A percentile compares a stretch with the other conserved stretches of the same genome.
These are phyloP conservation scores for Blastobotrys terrestris DNA, from an alignment of 805 yeast species.

Conservation along the genomic window DNA sequence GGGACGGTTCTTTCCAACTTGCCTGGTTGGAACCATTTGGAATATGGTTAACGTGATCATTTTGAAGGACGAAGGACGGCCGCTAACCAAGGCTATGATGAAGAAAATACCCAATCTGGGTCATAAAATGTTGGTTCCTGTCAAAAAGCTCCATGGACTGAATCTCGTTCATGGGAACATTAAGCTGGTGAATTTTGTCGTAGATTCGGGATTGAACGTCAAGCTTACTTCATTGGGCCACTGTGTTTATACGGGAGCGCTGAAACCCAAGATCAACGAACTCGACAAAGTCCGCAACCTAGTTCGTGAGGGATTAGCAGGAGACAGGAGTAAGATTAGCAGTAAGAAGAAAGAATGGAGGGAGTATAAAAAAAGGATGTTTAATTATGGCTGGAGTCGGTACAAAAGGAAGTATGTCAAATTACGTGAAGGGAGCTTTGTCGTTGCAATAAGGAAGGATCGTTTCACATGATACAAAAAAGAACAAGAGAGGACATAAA, in stretches of 20 bases:
- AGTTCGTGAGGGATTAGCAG: neutral
- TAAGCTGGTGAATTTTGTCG: neutral
- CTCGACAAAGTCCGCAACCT: neutral
- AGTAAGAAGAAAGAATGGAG: neutral
- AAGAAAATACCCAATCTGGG: neutral
- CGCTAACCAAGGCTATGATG: neutral
- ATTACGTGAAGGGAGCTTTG: neutral
- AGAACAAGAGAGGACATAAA: neutral
- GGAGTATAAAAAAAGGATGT: neutral
- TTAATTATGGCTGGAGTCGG: neutral
- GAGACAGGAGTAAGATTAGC: neutral
- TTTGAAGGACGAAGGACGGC: neutral
- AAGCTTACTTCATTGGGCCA: neutral
- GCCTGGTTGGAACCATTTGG: conserved; percentile 1
- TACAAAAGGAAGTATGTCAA: neutral
- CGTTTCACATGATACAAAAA: neutral
- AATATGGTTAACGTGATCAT: neutral
- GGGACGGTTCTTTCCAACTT: neutral
- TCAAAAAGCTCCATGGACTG: neutral
- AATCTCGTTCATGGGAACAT: neutral
- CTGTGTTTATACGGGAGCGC: neutral
- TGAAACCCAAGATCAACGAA: neutral
- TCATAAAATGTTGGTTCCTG: neutral
- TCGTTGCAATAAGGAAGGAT: neutral
- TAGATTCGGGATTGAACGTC: neutral